Conservation (phyloP, 73 alveolate species). For the Symbiodinium natans region DNA sequence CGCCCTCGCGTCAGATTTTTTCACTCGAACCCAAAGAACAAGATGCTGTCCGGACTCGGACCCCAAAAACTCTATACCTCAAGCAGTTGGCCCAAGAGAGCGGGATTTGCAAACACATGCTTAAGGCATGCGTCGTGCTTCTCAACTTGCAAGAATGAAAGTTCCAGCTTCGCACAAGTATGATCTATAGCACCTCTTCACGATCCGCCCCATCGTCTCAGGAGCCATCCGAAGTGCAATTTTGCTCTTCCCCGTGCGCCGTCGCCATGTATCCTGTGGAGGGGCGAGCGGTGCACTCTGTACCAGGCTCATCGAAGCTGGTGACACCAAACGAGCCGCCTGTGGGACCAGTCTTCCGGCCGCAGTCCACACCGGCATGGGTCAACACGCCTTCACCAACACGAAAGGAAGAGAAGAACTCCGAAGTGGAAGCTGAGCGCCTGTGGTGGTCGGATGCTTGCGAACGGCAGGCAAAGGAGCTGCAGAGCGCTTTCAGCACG, state of each 20-base stretch:
- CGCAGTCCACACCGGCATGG: background rate
- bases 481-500: background rate
- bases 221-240: too few relatives aligned
- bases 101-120: too few relatives aligned
- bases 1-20: background rate
- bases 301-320: background rate
- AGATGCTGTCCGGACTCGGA: too few relatives aligned
- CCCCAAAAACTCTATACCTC: too few relatives aligned
- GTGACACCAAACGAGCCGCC: background rate
- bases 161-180: too few relatives aligned
- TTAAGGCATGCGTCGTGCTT: too few relatives aligned
- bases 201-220: too few relatives aligned
- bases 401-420: background rate
- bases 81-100: too few relatives aligned
- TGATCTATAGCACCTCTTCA: too few relatives aligned
- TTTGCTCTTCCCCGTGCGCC: too few relatives aligned
- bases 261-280: background rate
- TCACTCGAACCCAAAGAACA: too few relatives aligned
- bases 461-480: background rate
- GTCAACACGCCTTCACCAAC: background rate
- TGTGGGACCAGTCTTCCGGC: background rate
- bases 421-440: background rate
- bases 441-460: conserved; percentile 8
- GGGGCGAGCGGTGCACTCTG: background rate
- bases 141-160: too few relatives aligned